Conservation (phyloP, 441 rosid genomes). For the Erodium moschatum region DNA sequence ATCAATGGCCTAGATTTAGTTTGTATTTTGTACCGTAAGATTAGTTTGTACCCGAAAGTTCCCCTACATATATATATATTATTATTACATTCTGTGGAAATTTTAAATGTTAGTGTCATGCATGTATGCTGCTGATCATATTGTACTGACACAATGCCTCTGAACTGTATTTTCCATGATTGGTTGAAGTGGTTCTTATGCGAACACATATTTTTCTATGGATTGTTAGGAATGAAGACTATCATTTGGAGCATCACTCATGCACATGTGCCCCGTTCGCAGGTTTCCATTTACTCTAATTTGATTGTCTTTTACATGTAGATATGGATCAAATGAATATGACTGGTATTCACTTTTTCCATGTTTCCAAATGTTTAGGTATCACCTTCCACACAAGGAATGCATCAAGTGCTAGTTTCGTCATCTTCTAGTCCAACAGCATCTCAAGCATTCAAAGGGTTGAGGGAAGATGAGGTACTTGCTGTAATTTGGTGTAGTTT, state of each 20-base stretch:
- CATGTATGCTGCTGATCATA: conserved; percentile 11
- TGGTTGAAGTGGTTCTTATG: not conserved
- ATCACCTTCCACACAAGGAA: conserved; percentile 49
- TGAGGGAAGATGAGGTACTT: conserved; percentile 95
- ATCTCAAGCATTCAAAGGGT: conserved; percentile 73
- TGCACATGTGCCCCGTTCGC: conserved; percentile 86
- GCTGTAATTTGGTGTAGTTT: conserved; percentile 19
- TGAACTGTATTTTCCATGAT: conserved; percentile 4
- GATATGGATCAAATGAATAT: not conserved
- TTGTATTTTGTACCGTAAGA: no score
- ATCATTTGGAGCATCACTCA: conserved; percentile 96
- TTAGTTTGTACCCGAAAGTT: no score
- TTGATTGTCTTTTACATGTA: conserved; percentile 14
- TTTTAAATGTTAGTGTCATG: conserved; percentile 1
- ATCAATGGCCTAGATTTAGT: no score
- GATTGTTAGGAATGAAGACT: conserved; percentile 86
- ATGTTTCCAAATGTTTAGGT: conserved; percentile 31
- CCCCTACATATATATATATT: no score
- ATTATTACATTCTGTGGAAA: no score
- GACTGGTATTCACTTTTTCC: conserved; percentile 13
- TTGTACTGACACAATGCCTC: not conserved
- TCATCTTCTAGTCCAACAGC: conserved; percentile 45
- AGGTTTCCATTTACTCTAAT: conserved; percentile 34
- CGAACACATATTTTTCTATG: conserved; percentile 22
- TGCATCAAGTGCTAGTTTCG: conserved; percentile 51